Evolutionary conservation across 108 stramenopile species (phyloP).

Genomic region (Nitzschia putrida): DNA sequence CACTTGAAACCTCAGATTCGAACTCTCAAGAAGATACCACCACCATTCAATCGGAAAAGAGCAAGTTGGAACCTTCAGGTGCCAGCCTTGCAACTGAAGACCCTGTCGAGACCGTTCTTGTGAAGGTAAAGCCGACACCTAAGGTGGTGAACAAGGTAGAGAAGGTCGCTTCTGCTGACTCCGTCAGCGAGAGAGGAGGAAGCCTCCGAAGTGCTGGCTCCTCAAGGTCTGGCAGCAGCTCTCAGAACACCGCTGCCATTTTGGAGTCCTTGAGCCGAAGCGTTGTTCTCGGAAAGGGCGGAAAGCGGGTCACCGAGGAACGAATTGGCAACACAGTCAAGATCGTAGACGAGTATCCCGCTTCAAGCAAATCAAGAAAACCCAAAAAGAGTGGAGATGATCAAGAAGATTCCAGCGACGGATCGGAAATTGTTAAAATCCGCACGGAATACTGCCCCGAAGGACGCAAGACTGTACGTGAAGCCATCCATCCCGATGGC

Average conservation of each 20-base stretch:
- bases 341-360: slow-evolving; percentile 42
- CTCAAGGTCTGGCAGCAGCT: background rate
- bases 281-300: slow-evolving; percentile 22
- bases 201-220: slow-evolving; percentile 9
- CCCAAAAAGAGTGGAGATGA: background rate
- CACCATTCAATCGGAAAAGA: background rate
- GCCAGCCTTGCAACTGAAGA: background rate
- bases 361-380: background rate
- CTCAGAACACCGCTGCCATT: background rate
- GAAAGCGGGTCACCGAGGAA: slow-evolving; percentile 14
- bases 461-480: slow-evolving; percentile 29
- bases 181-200: slow-evolving; percentile 9
- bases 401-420: background rate
- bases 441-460: slow-evolving; percentile 34
- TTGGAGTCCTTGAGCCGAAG: slow-evolving; percentile 12
- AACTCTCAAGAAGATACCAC: background rate
- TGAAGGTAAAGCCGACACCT: background rate
- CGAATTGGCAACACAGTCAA: slow-evolving; percentile 22
- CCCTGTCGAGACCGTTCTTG: background rate
- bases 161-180: background rate
- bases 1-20: slow-evolving; percentile 5
- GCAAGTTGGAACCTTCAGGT: background rate
- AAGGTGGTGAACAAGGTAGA: background rate
- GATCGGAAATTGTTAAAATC: slow-evolving; percentile 27
- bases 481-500: slow-evolving; percentile 26